Base-by-base conservation (phyloP, 2,329 filamentous ascomycete genomes). In the Aspergillus ochraceus region DNA sequence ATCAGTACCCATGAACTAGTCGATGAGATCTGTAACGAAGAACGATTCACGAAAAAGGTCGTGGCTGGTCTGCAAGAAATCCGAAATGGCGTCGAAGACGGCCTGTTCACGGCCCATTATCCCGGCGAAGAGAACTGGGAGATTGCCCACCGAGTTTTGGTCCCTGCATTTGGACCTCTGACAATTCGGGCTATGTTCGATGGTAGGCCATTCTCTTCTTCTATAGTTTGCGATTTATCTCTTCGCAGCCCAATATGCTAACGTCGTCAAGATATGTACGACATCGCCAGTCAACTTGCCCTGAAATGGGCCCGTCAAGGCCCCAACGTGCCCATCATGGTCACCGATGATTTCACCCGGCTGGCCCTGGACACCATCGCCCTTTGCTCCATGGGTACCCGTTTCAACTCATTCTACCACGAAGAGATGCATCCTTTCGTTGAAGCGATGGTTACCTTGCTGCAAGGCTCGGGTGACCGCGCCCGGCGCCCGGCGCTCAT, bases 401-500 rank as follows among this genome's bases (percentile, higher is more conserved):
- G 89, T 19, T 92, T 92, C 80, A 92, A 92, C 74, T 88, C 85
- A 1, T 91, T 88, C 74, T 92, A 92, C 69, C 80, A 81, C 29
- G 84, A 90, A 14, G 80, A 86, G 9, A 77, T 89, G 71, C 90
- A 92, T 64, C 88, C 89, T 0, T 92, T 92, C 66, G 81, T 91
- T 45, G 72, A 81, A 49, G 84, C 87, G 36, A 91, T 92, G 89
- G 80, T 80, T 1, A 80, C 81, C n/a, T 84, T 89, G 56, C 77
- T 92, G 1, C 68, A 73, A 12, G 86, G 88, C 61, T 83, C 81
- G 6, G 84, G 83, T 32, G 77, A 74, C 9, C 80, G 86, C 32
- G 73, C 81, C 11, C 75, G 74, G 59, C 80, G 83, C 17, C 83
- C 81, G 2, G 71, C 73, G 1, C 74, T 84, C 52, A 75, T 80